Percentiles rank a stretch among this genome's conserved stretches.
Evolutionary conservation across 208 protist species (phyloP).

Genomic region (Strigomonas galati): DNA sequence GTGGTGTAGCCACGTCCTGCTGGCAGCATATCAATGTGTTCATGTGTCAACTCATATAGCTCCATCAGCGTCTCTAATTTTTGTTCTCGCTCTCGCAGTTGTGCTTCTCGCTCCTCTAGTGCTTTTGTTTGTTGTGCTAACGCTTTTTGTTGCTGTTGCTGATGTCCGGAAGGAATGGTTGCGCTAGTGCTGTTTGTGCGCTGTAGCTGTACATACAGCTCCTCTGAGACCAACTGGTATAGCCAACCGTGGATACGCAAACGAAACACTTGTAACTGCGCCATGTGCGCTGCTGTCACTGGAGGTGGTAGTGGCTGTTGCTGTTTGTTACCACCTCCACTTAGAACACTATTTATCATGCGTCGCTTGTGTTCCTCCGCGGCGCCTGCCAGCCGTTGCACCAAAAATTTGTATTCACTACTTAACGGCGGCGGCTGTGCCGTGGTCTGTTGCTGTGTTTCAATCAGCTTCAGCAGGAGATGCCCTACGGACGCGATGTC

Average conservation of each 20-base stretch:
- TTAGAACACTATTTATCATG: no score
- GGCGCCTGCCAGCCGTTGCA: constrained; percentile 21
- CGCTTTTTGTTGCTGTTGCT: constrained; percentile 3
- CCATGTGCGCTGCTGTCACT: not conserved
- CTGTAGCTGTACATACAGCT: no score
- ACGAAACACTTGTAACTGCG: no score
- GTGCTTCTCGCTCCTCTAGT: constrained; percentile 33
- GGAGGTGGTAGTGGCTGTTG: not conserved
- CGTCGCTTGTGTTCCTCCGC: not conserved
- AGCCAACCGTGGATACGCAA: no score
- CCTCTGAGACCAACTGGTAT: no score
- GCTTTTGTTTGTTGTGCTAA: constrained; percentile 19
- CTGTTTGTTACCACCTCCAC: not conserved
- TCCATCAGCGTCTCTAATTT: constrained; percentile 65
- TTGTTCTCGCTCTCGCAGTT: constrained; percentile 52
- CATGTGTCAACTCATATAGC: constrained; percentile 82
- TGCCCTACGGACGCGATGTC: constrained; percentile 51
- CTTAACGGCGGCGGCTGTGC: constrained; percentile 3
- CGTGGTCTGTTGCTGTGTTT: constrained; percentile 18
- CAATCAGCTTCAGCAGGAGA: constrained; percentile 34
- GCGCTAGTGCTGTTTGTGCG: not conserved
- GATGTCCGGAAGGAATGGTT: not conserved
- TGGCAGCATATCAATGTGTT: constrained; percentile 58
- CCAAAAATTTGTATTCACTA: constrained; percentile 31
- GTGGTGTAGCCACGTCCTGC: not conserved